Evolutionary conservation across 2,329 filamentous ascomycete species (phyloP).

Genomic region (Venturia nashicola): DNA sequence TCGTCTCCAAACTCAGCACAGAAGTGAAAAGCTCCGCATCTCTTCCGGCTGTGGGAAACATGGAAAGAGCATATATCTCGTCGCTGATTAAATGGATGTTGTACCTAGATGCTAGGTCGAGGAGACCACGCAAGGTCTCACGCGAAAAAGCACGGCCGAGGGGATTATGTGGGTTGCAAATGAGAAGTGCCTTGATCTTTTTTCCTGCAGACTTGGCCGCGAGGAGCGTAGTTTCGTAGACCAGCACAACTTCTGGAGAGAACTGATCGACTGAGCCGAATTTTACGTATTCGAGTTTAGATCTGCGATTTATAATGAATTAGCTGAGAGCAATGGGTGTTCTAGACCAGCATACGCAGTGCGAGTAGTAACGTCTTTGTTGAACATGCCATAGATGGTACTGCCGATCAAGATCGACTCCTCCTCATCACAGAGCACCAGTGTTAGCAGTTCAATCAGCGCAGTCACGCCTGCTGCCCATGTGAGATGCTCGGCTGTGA

Average conservation of each 20-base stretch:
- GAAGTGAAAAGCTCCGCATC: constrained; percentile 15
- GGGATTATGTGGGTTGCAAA: constrained; percentile 35
- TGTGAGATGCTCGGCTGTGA: constrained; percentile 26
- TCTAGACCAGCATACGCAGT: constrained; percentile 16
- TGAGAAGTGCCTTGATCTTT: constrained; percentile 27
- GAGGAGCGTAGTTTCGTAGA: constrained; percentile 27
- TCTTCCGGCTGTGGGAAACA: constrained; percentile 11
- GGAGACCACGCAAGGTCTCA: constrained; percentile 14
- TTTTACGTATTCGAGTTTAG: constrained; percentile 27
- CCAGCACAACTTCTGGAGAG: constrained; percentile 17
- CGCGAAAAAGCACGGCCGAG: constrained; percentile 19
- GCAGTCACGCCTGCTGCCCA: constrained; percentile 30
- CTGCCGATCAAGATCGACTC: constrained; percentile 35
- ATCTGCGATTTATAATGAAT: constrained; percentile 11
- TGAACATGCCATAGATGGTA: constrained; percentile 37
- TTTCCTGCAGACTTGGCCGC: constrained; percentile 21
- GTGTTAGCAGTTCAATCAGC: constrained; percentile 31
- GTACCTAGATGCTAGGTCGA: constrained; percentile 20
- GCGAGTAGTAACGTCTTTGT: constrained; percentile 35
- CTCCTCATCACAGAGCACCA: constrained; percentile 28
- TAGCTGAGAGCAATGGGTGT: constrained; percentile 7
- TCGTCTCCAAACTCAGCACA: constrained; percentile 15
- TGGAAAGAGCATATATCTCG: constrained; percentile 25
- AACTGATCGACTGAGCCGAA: constrained; percentile 28
- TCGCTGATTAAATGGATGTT: constrained; percentile 23